Conservation (phyloP, 345 rosid species). For the Pugionium cornutum region DNA sequence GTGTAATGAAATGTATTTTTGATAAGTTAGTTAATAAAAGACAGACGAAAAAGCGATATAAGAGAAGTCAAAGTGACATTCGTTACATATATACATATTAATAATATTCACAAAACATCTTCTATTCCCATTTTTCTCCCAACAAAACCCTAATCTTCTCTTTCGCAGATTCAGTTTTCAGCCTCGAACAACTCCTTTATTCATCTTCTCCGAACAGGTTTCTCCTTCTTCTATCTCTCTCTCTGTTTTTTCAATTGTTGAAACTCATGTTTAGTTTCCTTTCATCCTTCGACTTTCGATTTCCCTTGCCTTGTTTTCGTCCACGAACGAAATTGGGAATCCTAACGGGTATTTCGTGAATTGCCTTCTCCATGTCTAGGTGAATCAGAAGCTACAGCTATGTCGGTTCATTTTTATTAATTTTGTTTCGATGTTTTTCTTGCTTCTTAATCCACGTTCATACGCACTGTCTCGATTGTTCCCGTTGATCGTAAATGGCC, state of each 20-base stretch:
- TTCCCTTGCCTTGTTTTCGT: not conserved
- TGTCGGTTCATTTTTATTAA: not conserved
- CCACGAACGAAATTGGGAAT: not conserved
- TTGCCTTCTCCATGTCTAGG: not conserved
- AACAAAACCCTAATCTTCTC: slow-evolving; percentile 29
- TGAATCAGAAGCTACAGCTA: not conserved
- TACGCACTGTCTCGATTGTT: too few species aligned
- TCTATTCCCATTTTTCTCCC: not conserved
- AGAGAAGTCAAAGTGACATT: slow-evolving; percentile 17
- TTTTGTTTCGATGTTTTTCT: not conserved
- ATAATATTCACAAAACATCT: slow-evolving; percentile 4
- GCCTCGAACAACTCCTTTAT: not conserved
- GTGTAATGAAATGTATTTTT: too few species aligned
- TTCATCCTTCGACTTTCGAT: not conserved
- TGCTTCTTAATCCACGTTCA: not conserved
- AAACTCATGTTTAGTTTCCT: not conserved
- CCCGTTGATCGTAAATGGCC: not conserved
- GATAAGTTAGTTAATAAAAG: too few species aligned
- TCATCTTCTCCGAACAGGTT: slow-evolving; percentile 5
- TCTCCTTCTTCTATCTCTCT: not conserved
- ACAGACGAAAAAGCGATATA: too few species aligned
- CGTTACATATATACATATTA: slow-evolving; percentile 7
- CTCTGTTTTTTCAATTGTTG: not conserved
- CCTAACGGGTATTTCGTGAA: not conserved
- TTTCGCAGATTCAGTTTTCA: too few species aligned